Evolutionary conservation across 2,329 filamentous ascomycete genomes (phyloP), one percentile per base, ranked within the genome.

Genomic region (Zymoseptoria ardabiliae): DNA sequence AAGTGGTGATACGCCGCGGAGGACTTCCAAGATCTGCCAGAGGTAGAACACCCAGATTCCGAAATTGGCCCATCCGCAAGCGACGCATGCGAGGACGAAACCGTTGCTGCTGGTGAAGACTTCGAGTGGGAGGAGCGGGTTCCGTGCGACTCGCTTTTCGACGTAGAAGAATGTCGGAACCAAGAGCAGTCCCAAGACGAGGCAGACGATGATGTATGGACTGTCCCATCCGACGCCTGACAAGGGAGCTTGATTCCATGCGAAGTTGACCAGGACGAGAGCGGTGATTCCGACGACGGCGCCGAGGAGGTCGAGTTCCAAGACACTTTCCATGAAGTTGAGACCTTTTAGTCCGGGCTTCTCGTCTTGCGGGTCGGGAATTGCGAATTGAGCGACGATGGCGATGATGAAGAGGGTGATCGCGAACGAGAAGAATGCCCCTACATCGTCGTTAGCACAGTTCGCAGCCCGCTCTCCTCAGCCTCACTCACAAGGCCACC

Each of bases 21-120:
- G 64, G 2, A 77, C 70, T 66, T 80, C 74, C 7, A 84, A 72
- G 58, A 83, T 77, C 54, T 81, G 74, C 65, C 77, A 80, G 13
- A 77, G 69, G 57, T 69, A 69, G 59, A 63, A 68, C 30, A 66
- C 54, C 63, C 60, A 64, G 54, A 70, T 69, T 19, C 71, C 70
- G 58, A 72, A 72, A 35, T 62, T 66, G 9, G 53, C 63, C 67
- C 68, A 66, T 45, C 69, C 69, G 13, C 63, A 64, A 6, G 67
- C 66, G 9, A 71, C 65, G 45, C 68, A 71, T 17, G 58, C 69
- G 9, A 71, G 65, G 11, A 69, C 68, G 54, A 70, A 66, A 10
- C 58, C 62, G 23, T 69, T 69, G 58, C 65, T 63, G 28, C 57
- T 54, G 19, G 65, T 68, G 54, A 71, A 64, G 25, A 67, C 65